phyloP scores from a whole-genome alignment of 164 flowering plant species.

The Nymphaea thermarum region DNA sequence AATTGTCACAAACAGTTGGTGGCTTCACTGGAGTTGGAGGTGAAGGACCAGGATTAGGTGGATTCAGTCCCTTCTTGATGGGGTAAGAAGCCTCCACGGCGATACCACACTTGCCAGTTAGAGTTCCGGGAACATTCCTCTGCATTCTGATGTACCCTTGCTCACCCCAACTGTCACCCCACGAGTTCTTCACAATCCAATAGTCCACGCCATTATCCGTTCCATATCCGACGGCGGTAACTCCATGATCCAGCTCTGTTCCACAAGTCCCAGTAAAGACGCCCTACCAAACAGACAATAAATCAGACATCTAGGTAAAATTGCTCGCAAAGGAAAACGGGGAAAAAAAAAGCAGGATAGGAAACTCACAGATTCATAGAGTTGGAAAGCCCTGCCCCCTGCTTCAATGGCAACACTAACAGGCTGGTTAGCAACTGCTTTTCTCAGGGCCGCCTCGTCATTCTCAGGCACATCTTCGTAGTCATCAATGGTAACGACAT shows the following conservation, averaged over 20 bases:
- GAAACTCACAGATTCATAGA: conserved; percentile 49
- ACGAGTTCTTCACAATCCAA: conserved; percentile 83
- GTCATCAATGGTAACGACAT: conserved; percentile 65
- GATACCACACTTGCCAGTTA: conserved; percentile 59
- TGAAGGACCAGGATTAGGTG: conserved; percentile 91
- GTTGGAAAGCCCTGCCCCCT: conserved; percentile 61
- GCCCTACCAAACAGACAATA: conserved; percentile 28
- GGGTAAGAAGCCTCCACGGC: conserved; percentile 74
- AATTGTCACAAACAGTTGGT: conserved; percentile 47
- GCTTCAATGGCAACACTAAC: conserved; percentile 88
- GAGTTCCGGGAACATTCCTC: conserved; percentile 25
- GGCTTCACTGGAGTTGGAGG: conserved; percentile 72
- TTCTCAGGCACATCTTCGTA: conserved; percentile 63
- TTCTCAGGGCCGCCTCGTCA: conserved; percentile 54
- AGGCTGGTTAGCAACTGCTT: conserved; percentile 83
- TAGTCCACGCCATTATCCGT: conserved; percentile 52
- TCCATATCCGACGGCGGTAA: conserved; percentile 66
- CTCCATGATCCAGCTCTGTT: conserved; percentile 57
- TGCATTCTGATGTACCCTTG: conserved; percentile 55
- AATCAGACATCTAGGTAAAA: too few species aligned
- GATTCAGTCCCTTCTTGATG: conserved; percentile 30
- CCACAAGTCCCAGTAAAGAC: conserved; percentile 65
- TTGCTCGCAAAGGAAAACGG: too few species aligned
- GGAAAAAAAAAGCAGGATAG: background rate
- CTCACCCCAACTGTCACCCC: conserved; percentile 77